phyloP scores from a whole-genome alignment of 129 eudicot species.

The Pseudognaphalium luteoalbum region DNA sequence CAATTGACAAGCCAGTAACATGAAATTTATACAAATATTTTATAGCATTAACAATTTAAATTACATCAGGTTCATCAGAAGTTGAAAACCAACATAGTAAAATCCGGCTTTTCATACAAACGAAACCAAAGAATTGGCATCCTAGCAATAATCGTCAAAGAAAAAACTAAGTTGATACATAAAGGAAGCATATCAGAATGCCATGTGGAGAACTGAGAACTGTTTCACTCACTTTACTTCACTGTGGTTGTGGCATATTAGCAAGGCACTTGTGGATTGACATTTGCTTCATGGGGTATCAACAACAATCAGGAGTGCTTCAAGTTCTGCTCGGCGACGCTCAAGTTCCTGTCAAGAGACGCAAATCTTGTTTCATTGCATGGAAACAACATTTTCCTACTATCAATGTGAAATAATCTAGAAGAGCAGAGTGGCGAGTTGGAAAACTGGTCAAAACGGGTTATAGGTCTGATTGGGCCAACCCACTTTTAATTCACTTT shows the following conservation, averaged over 20 bases:
- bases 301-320: conserved; percentile 54
- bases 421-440: background rate
- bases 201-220: background rate
- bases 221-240: conserved; percentile 16
- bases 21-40: background rate
- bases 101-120: conserved; percentile 15
- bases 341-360: conserved; percentile 62
- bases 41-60: conserved; percentile 12
- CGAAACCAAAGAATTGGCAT: conserved; percentile 24
- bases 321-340: conserved; percentile 72
- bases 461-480: background rate
- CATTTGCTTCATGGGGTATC: conserved; percentile 45
- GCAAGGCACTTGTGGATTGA: conserved; percentile 1
- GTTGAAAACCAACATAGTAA: conserved; percentile 4
- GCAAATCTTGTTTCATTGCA: conserved; percentile 10
- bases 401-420: background rate
- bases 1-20: background rate
- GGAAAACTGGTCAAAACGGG: background rate
- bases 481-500: background rate
- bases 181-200: background rate
- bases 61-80: conserved; percentile 24
- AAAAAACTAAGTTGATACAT: conserved; percentile 20
- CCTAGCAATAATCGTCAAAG: conserved; percentile 26
- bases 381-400: background rate
- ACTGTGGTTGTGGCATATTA: conserved; percentile 4